These are phyloP conservation scores for Cyathus striatus DNA, from an alignment of 768 basidiomycete species.

Conservation along the genomic window DNA sequence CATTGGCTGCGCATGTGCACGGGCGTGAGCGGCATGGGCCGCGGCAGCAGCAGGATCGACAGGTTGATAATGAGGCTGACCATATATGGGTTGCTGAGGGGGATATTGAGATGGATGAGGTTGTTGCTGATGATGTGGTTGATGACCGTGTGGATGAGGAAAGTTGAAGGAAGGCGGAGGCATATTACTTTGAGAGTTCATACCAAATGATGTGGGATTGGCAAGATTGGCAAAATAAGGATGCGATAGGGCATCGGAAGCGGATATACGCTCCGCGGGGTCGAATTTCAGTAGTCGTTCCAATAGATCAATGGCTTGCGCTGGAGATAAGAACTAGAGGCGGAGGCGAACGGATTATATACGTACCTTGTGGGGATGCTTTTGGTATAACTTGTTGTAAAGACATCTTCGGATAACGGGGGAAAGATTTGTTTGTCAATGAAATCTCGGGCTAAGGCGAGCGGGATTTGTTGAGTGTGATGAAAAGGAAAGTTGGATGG, in stretches of 20 bases:
- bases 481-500: not conserved
- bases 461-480: constrained; percentile 5
- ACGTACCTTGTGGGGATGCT: constrained; percentile 74
- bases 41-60: too few species aligned
- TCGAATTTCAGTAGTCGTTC: constrained; percentile 96
- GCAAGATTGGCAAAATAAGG: constrained; percentile 77
- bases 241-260: constrained; percentile 86
- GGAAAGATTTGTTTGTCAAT: constrained; percentile 74
- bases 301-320: constrained; percentile 88
- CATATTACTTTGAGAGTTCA: constrained; percentile 55
- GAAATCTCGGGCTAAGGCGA: constrained; percentile 66
- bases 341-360: too few species aligned
- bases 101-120: constrained; percentile 17
- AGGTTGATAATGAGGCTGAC: not conserved
- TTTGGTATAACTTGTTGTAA: constrained; percentile 80
- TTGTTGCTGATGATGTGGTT: constrained; percentile 34
- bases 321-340: too few species aligned
- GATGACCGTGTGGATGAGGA: constrained; percentile 58
- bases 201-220: constrained; percentile 34
- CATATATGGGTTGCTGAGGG: not conserved
- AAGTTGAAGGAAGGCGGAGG: constrained; percentile 66
- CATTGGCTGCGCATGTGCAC: too few species aligned
- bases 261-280: constrained; percentile 88
- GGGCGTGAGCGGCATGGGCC: too few species aligned
- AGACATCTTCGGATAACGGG: constrained; percentile 80